Conservation (phyloP, 208 protist genomes). For the Wallacemonas sp. region DNA sequence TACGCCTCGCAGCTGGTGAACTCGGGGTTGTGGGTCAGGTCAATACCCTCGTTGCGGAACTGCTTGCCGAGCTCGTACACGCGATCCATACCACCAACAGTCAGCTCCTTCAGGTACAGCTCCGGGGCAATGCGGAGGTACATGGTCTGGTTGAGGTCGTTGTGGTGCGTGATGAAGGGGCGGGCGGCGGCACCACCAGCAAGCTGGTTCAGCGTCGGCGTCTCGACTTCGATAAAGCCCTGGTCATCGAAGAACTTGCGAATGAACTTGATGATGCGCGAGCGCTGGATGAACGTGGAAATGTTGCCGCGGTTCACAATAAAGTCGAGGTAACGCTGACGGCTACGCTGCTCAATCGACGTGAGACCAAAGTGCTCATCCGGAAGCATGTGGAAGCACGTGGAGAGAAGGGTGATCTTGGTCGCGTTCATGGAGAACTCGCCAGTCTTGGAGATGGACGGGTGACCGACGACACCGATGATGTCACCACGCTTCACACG, state of each 20-base stretch:
- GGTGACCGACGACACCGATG: conserved; percentile 95
- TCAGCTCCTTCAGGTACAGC: conserved; percentile 99
- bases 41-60: conserved; percentile 99
- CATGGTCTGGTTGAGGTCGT: conserved; percentile 98
- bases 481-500: conserved; percentile 98
- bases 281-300: conserved; percentile 94
- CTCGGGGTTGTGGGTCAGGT: conserved; percentile 99
- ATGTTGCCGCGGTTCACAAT: conserved; percentile 97
- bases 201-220: conserved; percentile 99
- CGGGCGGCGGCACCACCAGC: conserved; percentile 98
- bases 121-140: conserved; percentile 99
- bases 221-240: conserved; percentile 98
- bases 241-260: conserved; percentile 97
- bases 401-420: conserved; percentile 89
- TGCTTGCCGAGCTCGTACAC: conserved; percentile 99
- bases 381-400: conserved; percentile 99
- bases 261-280: conserved; percentile 97
- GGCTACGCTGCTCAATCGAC: conserved; percentile 95
- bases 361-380: conserved; percentile 93
- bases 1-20: conserved; percentile 99
- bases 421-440: conserved; percentile 91
- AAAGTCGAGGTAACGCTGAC: conserved; percentile 99
- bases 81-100: conserved; percentile 99
- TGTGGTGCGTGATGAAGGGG: conserved; percentile 99
- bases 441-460: conserved; percentile 86